Evolutionary conservation across 2,329 filamentous ascomycete genomes (phyloP), one percentile per base, ranked within the genome.

Genomic region (Trichoderma hamatum): DNA sequence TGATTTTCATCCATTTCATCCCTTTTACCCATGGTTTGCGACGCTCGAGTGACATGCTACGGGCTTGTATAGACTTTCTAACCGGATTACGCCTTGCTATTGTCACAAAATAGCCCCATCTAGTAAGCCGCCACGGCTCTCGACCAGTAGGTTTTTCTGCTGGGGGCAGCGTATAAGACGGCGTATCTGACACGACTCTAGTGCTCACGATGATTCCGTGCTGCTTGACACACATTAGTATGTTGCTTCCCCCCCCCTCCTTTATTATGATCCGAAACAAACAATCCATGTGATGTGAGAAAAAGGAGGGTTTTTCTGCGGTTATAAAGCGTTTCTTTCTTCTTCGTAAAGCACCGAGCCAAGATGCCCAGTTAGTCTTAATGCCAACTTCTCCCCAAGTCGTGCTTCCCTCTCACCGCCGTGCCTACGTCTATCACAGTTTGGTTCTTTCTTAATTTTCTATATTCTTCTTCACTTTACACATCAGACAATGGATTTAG

Each of bases 151-250:
- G 24, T 36, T 64, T 43, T 7, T n/a, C n/a, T n/a, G n/a, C n/a
- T n/a, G n/a, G n/a, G n/a, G n/a, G n/a, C n/a, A n/a, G n/a, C n/a
- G n/a, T n/a, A n/a, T n/a, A 55, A 64, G 61, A 55, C n/a, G 16
- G 16, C 24, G 32, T n/a, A 32, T 52, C 61, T 64, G 61, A 64
- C 61, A 43, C 16, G n/a, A 13, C 16, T 39, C 16, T 55, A 64
- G 61, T 64, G 61, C 61, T 64, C 62, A 66, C 62, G 58, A 19
- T 56, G 36, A 28, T 66, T n/a, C 62, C 52, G n/a, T 66, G 62
- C 10, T 66, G 61, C 43, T 43, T 55, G 21, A 55, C 51, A 16
- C 61, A 64, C 36, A 30, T 55, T 21, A 32, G 61, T 64, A 64
- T 64, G 61, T 43, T 43, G 26, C 21, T 36, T 43, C 13, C 19